phyloP scores from a whole-genome alignment of 2,329 filamentous ascomycete genomes.

The Hypoxylon sp. region DNA sequence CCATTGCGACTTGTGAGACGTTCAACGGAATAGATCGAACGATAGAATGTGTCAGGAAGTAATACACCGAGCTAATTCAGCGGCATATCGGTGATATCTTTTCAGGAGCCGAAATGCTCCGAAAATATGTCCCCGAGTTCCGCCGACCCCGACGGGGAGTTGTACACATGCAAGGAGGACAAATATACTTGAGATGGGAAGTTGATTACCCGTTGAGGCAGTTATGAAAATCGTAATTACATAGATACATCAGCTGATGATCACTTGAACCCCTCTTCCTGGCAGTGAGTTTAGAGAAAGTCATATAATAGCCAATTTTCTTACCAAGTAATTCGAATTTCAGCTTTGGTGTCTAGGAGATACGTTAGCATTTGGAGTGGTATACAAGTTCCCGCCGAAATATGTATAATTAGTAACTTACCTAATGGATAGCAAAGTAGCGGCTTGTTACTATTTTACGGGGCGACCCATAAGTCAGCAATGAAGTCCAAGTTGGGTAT shows the following conservation, averaged over 20 bases:
- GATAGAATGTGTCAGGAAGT: too few species aligned
- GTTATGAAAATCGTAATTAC: neutral
- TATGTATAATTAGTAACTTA: neutral
- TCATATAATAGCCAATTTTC: neutral
- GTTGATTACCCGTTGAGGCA: neutral
- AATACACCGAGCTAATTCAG: too few species aligned
- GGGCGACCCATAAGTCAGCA: neutral
- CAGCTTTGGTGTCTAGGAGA: neutral
- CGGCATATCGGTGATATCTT: neutral
- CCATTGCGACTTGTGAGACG: too few species aligned
- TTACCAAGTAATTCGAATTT: neutral
- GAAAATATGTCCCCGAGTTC: neutral
- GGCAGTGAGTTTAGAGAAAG: neutral
- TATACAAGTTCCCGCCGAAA: neutral
- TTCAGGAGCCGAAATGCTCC: neutral
- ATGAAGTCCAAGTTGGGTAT: neutral
- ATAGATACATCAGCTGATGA: neutral
- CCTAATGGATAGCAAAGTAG: neutral
- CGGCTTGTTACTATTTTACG: neutral
- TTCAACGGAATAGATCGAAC: too few species aligned
- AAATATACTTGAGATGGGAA: neutral
- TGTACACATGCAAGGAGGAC: neutral
- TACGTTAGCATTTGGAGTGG: neutral
- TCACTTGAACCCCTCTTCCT: neutral
- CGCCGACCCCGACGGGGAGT: neutral